Evolutionary conservation across 108 stramenopile species (phyloP), one percentile per base, ranked within the genome.

Genomic region (Fistulifera pelliculosa): DNA sequence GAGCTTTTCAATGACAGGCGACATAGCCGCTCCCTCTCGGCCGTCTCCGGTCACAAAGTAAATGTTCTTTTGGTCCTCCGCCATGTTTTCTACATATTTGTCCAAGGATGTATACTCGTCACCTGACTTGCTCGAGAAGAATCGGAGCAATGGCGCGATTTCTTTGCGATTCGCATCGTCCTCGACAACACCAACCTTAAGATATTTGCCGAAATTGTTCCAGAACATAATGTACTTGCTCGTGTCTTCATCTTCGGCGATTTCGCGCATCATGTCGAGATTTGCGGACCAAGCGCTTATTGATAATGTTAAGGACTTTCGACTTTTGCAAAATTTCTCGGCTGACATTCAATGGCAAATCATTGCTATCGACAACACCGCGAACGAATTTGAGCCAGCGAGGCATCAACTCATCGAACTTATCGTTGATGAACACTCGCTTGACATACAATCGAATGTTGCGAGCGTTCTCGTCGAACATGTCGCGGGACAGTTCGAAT

Each of bases 301-400:
- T 95, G 74, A 98, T 97, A 48, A 98, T 93, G 61, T 64, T 86
- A 38, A 98, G 72, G 41, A 96, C 92, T 71, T 94, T 94, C 48
- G 86, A 89, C 69, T 95, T 95, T 87, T 98, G 98, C 59, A 98
- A 71, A 50, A 97, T 97, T 73, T 98, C 98, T 41, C 98, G 86
- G 41, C 91, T 87, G 6, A 98, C 96, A 58, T 98, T 98, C 13
- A 98, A 71, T 3, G 96, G 96, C 39, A 98, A 66, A 60, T 98
- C 98, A 56, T 96, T 81, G 31, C 79, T 81, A 62, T 98, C 98
- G 41, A 98, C 97, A 7, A 96, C 87, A 44, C 95, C 97, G 42
- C 90, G 75, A 43, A 98, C 68, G 66, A 98, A 98, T 58, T 93
- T 94, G 52, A 98, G 86, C 94, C 95, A 98, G 14, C 96, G 83